Evolutionary conservation across 1,139 yeast genomes (phyloP), one percentile per base, ranked within the genome.

Genomic region (Taphrina pruni): DNA sequence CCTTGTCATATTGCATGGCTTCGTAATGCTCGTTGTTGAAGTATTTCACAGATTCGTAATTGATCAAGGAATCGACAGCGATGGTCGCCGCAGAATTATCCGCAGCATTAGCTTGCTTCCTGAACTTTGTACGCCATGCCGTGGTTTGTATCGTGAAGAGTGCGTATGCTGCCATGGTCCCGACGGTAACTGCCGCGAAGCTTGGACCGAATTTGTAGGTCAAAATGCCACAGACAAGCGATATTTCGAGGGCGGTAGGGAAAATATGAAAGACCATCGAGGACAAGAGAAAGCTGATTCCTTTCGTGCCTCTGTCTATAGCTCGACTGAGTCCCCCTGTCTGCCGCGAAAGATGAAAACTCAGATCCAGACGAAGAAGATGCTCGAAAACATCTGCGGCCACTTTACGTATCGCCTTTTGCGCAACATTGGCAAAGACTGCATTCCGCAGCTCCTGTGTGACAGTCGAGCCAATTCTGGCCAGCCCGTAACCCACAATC

Each of bases 261-360:
- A 94, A 83, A 41, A 94, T 93, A 77, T 95, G 99, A 81, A 94
- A 94, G 14, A 95, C 97, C 97, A 94, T 90, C 2, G 99, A 97
- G 52, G 90, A 87, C 67, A 94, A 81, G 6, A 94, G 97, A 75
- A 89, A 93, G 35, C 96, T 88, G 67, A 94, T 94, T 79, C 99
- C 99, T 75, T 94, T 94, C 0, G 98, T 94, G 77, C 99, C 99
- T 74, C 99, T 83, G 76, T 94, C 99, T 75, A 94, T 94, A 0
- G 99, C 98, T 72, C 99, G 82, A 0, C 97, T 94, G 60, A 94
- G 80, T 0, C 97, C 98, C 73, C 99, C 99, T 0, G 99, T 95
- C 77, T 95, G 98, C 74, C 93, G 83, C 8, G 95, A 84, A 66
- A 94, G 80, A 78, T 94, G 99, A 84, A 94, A 94, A 21, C 92